phyloP scores from a whole-genome alignment of 768 basidiomycete species.

The Mycena capillaripes region DNA sequence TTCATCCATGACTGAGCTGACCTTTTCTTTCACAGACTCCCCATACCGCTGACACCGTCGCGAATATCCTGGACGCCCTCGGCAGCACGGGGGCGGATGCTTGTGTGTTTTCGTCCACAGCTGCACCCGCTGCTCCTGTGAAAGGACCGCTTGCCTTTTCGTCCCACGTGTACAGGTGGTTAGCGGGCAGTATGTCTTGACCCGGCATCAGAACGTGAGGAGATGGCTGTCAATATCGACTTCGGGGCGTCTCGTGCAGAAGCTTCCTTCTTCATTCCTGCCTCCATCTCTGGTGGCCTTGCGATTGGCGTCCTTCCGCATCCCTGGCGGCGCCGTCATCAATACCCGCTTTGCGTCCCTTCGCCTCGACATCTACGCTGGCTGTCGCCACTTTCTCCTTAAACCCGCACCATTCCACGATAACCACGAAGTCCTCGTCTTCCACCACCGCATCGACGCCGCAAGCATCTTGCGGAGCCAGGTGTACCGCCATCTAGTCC shows the following conservation, averaged over 20 bases:
- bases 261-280: background rate
- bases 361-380: background rate
- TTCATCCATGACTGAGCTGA: background rate
- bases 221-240: background rate
- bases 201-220: background rate
- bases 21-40: conserved; percentile 22
- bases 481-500: background rate
- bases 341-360: too few relatives aligned
- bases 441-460: background rate
- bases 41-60: conserved; percentile 63
- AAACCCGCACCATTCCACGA: background rate
- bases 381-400: background rate
- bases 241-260: background rate
- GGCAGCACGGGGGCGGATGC: too few relatives aligned
- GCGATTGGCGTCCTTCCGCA: background rate
- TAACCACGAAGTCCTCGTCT: background rate
- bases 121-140: background rate
- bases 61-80: conserved; percentile 77
- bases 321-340: too few relatives aligned
- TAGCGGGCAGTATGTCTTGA: background rate
- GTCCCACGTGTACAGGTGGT: background rate
- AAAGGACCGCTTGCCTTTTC: background rate
- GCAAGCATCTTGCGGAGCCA: too few relatives aligned
- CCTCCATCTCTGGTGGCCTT: background rate
- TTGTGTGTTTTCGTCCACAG: conserved; percentile 57